These are phyloP conservation scores for Leptodontidium sp. DNA, from an alignment of 2,329 filamentous ascomycete species.

Conservation along the genomic window DNA sequence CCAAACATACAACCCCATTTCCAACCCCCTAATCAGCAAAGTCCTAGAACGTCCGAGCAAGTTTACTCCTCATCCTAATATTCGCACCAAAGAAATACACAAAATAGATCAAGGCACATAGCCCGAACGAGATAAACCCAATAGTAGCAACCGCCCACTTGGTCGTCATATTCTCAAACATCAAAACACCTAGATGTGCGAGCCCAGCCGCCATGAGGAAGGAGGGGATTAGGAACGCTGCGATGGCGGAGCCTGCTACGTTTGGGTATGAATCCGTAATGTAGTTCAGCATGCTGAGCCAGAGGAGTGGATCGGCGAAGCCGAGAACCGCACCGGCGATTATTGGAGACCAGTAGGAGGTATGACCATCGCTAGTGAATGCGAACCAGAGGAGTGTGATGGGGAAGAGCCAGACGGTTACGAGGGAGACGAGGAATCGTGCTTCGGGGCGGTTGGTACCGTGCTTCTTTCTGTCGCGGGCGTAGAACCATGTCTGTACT, in stretches of 20 bases:
- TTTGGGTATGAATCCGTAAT: conserved; percentile 53
- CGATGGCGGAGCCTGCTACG: conserved; percentile 52
- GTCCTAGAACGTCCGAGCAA: conserved; percentile 46
- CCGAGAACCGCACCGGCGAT: conserved; percentile 51
- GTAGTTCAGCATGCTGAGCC: conserved; percentile 55
- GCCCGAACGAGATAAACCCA: conserved; percentile 51
- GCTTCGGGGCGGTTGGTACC: conserved; percentile 51
- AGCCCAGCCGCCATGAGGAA: conserved; percentile 52
- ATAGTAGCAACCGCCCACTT: conserved; percentile 53
- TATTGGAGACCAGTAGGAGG: conserved; percentile 52
- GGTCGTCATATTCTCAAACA: conserved; percentile 48
- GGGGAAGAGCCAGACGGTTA: conserved; percentile 54
- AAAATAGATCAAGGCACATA: conserved; percentile 52
- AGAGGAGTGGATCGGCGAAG: conserved; percentile 53
- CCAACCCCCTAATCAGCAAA: not conserved
- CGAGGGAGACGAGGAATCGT: conserved; percentile 51
- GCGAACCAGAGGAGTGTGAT: conserved; percentile 54
- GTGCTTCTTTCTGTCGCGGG: conserved; percentile 48
- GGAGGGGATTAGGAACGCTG: conserved; percentile 54
- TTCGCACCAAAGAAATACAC: conserved; percentile 51
- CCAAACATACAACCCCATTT: not conserved
- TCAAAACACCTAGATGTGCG: conserved; percentile 50
- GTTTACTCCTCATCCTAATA: conserved; percentile 47
- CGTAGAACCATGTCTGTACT: conserved; percentile 53
- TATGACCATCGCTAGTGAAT: conserved; percentile 51